A percentile compares a stretch with the other conserved stretches of the same genome.
Conservation (phyloP, 345 rosid genomes). For the Ricinus communis region DNA sequence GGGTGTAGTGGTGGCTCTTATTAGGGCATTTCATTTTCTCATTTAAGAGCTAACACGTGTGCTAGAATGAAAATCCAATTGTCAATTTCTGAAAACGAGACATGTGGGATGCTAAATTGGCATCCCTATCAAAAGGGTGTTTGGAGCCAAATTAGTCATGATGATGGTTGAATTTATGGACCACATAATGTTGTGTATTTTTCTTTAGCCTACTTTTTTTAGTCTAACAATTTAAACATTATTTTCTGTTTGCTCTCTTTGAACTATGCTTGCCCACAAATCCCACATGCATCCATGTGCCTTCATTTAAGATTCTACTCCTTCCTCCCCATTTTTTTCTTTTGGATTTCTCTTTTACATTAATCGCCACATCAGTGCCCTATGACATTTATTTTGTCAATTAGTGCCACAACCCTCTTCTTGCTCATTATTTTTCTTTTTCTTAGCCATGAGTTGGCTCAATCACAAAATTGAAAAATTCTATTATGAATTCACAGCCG, state of each 20-base stretch:
- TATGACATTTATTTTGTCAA: too few species aligned
- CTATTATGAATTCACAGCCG: too few species aligned
- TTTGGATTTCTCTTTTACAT: too few species aligned
- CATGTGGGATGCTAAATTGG: constrained; percentile 17
- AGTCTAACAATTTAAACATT: constrained; percentile 10
- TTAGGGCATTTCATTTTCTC: neutral
- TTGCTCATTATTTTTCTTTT: too few species aligned
- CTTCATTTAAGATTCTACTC: constrained; percentile 31
- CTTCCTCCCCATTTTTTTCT: too few species aligned
- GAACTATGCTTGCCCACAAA: neutral
- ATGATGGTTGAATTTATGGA: constrained; percentile 16
- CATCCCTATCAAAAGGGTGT: constrained; percentile 17
- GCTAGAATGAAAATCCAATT: constrained; percentile 18
- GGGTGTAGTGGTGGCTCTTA: neutral
- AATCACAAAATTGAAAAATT: too few species aligned
- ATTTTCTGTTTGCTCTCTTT: constrained; percentile 12
- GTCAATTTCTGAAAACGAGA: constrained; percentile 13
- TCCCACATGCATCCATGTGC: constrained; percentile 56
- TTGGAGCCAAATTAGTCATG: neutral
- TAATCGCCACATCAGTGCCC: too few species aligned
- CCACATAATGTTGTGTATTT: constrained; percentile 23
- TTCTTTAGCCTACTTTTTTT: neutral
- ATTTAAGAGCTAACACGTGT: constrained; percentile 36
- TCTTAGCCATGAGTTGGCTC: too few species aligned
- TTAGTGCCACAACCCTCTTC: too few species aligned